phyloP scores from a whole-genome alignment of 345 rosid species.

The Erysimum cheiranthoides region DNA sequence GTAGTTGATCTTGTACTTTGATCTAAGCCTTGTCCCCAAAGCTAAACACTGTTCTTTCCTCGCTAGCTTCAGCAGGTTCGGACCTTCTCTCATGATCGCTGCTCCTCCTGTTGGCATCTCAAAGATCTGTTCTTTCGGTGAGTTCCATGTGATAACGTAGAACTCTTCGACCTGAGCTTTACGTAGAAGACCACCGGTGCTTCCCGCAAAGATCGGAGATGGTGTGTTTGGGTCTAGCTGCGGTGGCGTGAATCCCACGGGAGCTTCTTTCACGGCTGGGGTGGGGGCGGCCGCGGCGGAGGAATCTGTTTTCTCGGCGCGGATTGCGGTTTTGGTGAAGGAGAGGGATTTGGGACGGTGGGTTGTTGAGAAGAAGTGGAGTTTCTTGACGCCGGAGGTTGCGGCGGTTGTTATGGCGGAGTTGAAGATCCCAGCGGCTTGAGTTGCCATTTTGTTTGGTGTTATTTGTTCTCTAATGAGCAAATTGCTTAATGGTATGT shows the following conservation, averaged over 20 bases:
- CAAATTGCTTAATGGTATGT: slow-evolving; percentile 2
- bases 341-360: slow-evolving; percentile 50
- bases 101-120: slow-evolving; percentile 99
- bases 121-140: slow-evolving; percentile 89
- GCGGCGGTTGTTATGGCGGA: slow-evolving; percentile 60
- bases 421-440: slow-evolving; percentile 67
- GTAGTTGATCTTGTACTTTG: slow-evolving; percentile 97
- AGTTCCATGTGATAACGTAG: slow-evolving; percentile 94
- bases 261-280: slow-evolving; percentile 54
- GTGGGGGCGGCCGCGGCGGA: slow-evolving; percentile 45
- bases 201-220: slow-evolving; percentile 90
- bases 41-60: slow-evolving; percentile 98
- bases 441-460: slow-evolving; percentile 62
- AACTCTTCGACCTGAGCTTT: slow-evolving; percentile 94
- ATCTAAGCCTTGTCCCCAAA: slow-evolving; percentile 85
- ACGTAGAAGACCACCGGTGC: slow-evolving; percentile 79
- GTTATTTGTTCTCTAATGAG: not conserved
- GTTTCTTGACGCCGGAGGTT: slow-evolving; percentile 51
- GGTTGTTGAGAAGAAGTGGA: slow-evolving; percentile 52
- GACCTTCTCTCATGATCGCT: slow-evolving; percentile 94
- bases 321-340: slow-evolving; percentile 48
- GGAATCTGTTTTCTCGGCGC: slow-evolving; percentile 51
- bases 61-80: slow-evolving; percentile 86
- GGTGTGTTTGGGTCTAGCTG: slow-evolving; percentile 86
- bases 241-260: slow-evolving; percentile 86